These are phyloP conservation scores for Aspergillus sparsus DNA, from an alignment of 495 filamentous ascomycete species.

Conservation along the genomic window DNA sequence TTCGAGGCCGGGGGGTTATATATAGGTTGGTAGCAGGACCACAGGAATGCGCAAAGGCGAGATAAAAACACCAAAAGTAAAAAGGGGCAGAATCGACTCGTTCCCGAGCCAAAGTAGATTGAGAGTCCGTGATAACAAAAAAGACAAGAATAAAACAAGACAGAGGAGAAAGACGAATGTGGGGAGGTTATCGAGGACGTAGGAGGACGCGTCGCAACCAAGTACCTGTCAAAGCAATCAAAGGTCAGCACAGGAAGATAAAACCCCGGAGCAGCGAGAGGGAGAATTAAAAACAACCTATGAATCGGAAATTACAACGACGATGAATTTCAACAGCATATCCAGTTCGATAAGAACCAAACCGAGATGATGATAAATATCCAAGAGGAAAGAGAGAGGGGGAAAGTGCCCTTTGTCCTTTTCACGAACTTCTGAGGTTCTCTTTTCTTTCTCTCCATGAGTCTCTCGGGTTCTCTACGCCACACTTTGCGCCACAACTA, in stretches of 20 bases:
- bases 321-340: slow-evolving; percentile 4
- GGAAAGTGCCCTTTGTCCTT: slow-evolving; percentile 1
- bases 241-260: background rate
- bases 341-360: slow-evolving; percentile 3
- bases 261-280: background rate
- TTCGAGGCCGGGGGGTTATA: slow-evolving; percentile 11
- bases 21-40: slow-evolving; percentile 2
- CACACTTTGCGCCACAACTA: slow-evolving; percentile 16
- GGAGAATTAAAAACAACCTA: slow-evolving; percentile 10
- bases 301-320: slow-evolving; percentile 2
- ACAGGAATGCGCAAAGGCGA: slow-evolving; percentile 19
- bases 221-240: slow-evolving; percentile 3
- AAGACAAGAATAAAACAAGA: background rate
- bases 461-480: slow-evolving; percentile 7
- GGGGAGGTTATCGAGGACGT: background rate
- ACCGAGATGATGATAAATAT: background rate
- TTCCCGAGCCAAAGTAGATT: too few relatives aligned
- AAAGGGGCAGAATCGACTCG: slow-evolving; percentile 8
- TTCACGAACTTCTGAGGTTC: background rate
- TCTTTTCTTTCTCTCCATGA: background rate
- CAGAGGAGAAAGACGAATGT: background rate
- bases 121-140: background rate
- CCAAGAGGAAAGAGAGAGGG: slow-evolving; percentile 2
- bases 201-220: slow-evolving; percentile 18
- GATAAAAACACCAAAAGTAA: slow-evolving; percentile 8